Evolutionary conservation across 1,139 yeast species (phyloP), one percentile per base, ranked within the genome.

Genomic region (Lodderomyces margitis): DNA sequence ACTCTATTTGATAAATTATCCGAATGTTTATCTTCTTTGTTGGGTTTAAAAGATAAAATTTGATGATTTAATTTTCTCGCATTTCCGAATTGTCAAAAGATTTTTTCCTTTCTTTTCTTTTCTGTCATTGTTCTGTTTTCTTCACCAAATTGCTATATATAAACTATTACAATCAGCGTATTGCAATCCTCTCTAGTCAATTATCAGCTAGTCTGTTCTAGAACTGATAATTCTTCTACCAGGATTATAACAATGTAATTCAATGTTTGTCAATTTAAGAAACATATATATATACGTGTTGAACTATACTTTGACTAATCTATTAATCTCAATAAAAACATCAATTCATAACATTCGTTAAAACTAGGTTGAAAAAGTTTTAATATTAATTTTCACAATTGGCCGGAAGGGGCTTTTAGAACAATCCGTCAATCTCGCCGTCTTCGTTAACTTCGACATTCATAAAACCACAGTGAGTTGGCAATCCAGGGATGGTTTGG

Each of bases 381-480:
- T 36, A 37, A 36, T 17, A 16, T 36, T 4, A 15, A 9, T 16
- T 21, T 19, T 15, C 32, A 14, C 5, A 23, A 23, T n/a, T n/a
- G n/a, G n/a, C n/a, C 9, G 10, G n/a, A 15, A 7, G 3, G 19
- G 32, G 20, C 3, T 15, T 28, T 12, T 74, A 91, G 64, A 91
- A 91, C 69, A 92, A 78, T 41, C 98, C 98, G 55, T 88, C 95
- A 55, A 92, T 91, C 59, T 91, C 95, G 46, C 97, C 98, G 46
- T 88, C 84, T 41, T 84, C 91, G 60, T 86, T 84, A 48, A 92
- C 95, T 66, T 92, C 98, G 45, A 92, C 95, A 62, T 91, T 87
- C 95, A 91, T 88, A 73, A 87, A 92, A 34, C 98, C 98, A 67
- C 95, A 84, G 59, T 87, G 92, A 20, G 98, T 92, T 46, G 98